phyloP scores from a whole-genome alignment of 805 yeast species.

The Scheffersomyces lignosus region DNA sequence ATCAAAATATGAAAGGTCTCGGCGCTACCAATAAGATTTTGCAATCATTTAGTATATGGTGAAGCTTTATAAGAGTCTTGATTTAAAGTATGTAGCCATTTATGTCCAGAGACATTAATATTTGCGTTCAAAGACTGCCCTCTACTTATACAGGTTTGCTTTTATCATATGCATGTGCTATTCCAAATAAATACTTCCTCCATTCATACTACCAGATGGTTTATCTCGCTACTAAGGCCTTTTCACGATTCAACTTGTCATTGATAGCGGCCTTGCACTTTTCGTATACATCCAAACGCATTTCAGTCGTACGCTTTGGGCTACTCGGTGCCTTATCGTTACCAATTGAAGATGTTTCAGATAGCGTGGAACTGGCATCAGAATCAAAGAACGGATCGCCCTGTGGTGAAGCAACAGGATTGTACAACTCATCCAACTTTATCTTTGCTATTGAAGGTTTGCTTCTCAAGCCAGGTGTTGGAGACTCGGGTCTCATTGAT shows the following conservation, averaged over 20 bases:
- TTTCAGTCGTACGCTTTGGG: not conserved
- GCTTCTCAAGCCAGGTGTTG: constrained; percentile 5
- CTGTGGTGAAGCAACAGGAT: constrained; percentile 22
- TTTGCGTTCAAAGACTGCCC: too few species aligned
- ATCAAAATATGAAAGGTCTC: too few species aligned
- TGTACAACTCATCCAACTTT: constrained; percentile 22
- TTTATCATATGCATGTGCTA: too few species aligned
- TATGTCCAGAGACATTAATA: too few species aligned
- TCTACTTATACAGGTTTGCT: too few species aligned
- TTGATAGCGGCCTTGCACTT: constrained; percentile 29
- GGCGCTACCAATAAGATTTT: too few species aligned
- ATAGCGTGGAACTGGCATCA: not conserved
- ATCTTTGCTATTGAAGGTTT: constrained; percentile 26
- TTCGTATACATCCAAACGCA: constrained; percentile 21
- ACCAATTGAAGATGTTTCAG: not conserved
- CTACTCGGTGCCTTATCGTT: constrained; percentile 1
- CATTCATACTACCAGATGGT: too few species aligned
- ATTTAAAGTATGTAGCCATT: too few species aligned
- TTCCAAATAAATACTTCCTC: too few species aligned
- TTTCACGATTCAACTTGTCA: constrained; percentile 22
- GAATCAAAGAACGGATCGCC: not conserved
- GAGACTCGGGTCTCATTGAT: constrained; percentile 11
- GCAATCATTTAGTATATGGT: too few species aligned
- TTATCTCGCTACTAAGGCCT: too few species aligned
- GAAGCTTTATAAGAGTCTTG: too few species aligned